Percentiles rank a stretch among this genome's conserved stretches.
Conservation (phyloP, 257 asterid species). For the Fraxinus cuspidata region DNA sequence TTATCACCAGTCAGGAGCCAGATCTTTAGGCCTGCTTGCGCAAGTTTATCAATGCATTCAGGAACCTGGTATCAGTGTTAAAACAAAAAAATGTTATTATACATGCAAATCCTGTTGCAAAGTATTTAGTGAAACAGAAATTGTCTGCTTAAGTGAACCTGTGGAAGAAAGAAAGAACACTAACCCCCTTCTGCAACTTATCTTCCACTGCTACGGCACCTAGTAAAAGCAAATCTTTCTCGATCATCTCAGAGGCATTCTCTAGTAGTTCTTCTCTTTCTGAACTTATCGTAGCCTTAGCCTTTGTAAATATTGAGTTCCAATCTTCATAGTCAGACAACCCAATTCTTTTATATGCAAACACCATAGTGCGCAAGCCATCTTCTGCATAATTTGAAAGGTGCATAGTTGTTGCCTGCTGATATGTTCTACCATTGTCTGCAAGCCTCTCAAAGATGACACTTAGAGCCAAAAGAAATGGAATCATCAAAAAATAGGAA, state of each 20-base stretch:
- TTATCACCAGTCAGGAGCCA: constrained; percentile 81
- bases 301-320: constrained; percentile 41
- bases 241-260: constrained; percentile 57
- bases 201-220: constrained; percentile 82
- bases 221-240: constrained; percentile 52
- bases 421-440: constrained; percentile 56
- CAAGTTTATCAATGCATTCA: constrained; percentile 72
- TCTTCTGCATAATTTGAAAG: constrained; percentile 60
- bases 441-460: constrained; percentile 61
- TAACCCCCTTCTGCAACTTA: constrained; percentile 72
- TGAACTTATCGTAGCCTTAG: constrained; percentile 46
- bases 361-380: constrained; percentile 63
- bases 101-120: background rate
- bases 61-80: constrained; percentile 49
- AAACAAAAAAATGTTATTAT: background rate
- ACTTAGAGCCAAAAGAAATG: constrained; percentile 31
- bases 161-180: background rate
- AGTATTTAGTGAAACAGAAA: background rate
- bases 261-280: constrained; percentile 64
- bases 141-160: background rate
- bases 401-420: constrained; percentile 55
- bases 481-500: background rate
- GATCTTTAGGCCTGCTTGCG: constrained; percentile 73
- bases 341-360: constrained; percentile 47
- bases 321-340: constrained; percentile 46